Base-by-base conservation (phyloP, 2,329 filamentous ascomycete species). In the Paramyrothecium roridum region DNA sequence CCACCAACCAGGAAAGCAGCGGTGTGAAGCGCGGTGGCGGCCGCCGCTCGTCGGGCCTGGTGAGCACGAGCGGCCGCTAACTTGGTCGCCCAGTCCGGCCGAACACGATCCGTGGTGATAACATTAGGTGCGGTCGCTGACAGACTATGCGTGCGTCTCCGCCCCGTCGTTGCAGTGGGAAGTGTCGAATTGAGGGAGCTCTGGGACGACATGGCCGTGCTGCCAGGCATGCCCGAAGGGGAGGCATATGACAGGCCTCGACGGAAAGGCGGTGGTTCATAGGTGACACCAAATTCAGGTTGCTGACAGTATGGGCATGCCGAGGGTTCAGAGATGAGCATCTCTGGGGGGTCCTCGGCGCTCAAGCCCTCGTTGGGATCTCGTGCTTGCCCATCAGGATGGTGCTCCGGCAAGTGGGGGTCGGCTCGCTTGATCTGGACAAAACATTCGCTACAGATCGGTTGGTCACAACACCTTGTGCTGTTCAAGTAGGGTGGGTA, bases 361-460 rank as follows among this genome's bases (percentile, higher is more conserved):
- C 70, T 73, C 3, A 72, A 63, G 2, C 65, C 69, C 46, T 72
- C 61, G 30, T 67, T 72, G 1, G 73, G 70, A 45, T 74, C 66
- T 52, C 71, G 65, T 11, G 69, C 64, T 53, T 72, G 63, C 19
- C 70, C 72, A 50, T 82, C 76, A n/a, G 79, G 81, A 56, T 82
- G 78, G 66, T 95, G 90, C 69, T 96, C 91, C 1, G 91, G 91
- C 43, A 92, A 85, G 70, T 97, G 91, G 11, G 92, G 93, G 61
- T 99, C 93, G 3, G 92, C 87, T 46, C 95, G 85, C 71, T 97
- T 98, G 70, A 99, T 99, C 71, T 99, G 95, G 3, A 99, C 95
- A 66, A 99, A 99, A 71, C 95, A 99, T 75, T 99, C 95, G 46
- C 93, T 98, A 74, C 95, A 99, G 59, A 99, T 98, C 7, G 90